Base-by-base conservation (phyloP, 2,329 filamentous ascomycete genomes). In the Chrysoporthe austroafricana region DNA sequence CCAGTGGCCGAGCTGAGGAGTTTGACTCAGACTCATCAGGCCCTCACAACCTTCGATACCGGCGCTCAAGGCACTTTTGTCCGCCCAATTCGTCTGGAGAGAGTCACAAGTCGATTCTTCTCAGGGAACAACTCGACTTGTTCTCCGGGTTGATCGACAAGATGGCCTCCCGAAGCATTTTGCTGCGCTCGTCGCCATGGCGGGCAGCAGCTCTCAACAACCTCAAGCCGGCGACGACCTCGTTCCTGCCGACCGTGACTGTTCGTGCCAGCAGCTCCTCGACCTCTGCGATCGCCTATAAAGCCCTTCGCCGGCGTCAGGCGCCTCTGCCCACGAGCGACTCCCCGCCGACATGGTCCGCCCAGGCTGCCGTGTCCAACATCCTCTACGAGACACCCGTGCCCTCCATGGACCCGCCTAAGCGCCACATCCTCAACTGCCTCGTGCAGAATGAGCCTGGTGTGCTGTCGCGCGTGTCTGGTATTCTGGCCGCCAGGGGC, bases 381-480 rank as follows among this genome's bases (percentile, higher is more conserved):
- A 99, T 99, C 77, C 92, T 99, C 80, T 99, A 99, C 85, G 96
- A 99, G 86, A 98, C 94, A 3, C 96, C 96, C 6, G 86, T 92
- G 21, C 92, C 94, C 8, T 94, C 93, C 16, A 86, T 86, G 74
- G 90, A 90, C 34, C 95, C 96, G 9, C 91, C 93, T 57, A 98
- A 97, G 84, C 91, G 94, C 65, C 96, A 99, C 81, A 88, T 99
- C 77, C 90, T 99, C 81, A 99, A 99, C 83, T 99, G 96, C 79
- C 88, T 99, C 70, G 96, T 99, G 70, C 96, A 99, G 82, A 99
- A 99, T 83, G 96, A 99, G 84, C 96, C 96, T 14, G 96, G 96
- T 83, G 96, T 99, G 67, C 85, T 99, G 68, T 98, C 95, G 63
- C 94, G 96, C 69, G 93, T 99, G 11, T 98, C 96, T 0, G 96